Evolutionary conservation across 805 yeast genomes (phyloP), one percentile per base, ranked within the genome.

Genomic region (Vanderwaltozyma tropicalis): DNA sequence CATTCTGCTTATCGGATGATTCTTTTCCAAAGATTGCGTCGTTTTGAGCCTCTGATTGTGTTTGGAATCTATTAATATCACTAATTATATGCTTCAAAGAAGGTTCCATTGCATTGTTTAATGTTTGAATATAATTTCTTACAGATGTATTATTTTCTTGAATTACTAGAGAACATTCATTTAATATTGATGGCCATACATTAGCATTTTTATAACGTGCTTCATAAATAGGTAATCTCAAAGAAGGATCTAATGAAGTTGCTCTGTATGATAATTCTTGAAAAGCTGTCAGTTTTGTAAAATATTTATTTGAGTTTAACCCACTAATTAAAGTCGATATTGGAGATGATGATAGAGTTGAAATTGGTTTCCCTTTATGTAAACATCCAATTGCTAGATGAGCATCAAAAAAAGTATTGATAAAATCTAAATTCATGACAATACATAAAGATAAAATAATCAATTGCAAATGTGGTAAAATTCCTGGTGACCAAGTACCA

Each of bases 301-400:
- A 64, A 11, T 63, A 64, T 37, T 66, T 68, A 20, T 59, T 53
- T 27, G 78, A 77, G 34, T 69, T 68, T 42, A 82, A 65, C 0
- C 89, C 89, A 5, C 78, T 67, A 12, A 81, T 56, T 28, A 82
- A 60, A 1, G 87, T 78, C 37, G 70, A 72, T 36, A 78, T 63
- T 8, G 85, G 87, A 0, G 78, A 61, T 12, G 81, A 69, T 24
- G 74, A 70, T n/a, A 72, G 57, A 31, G 80, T 42, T 2, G 63
- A 72, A 6, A 82, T 66, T 15, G 83, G 74, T 41, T 72, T 74
- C 17, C 73, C 75, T 34, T 79, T 77, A 47, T 77, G 80, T 35
- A 82, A 52, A 54, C 89, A 81, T 2, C 92, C 89, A 44, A 80
- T 69, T n/a, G 79, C 69, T 40, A 83, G 69, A 52, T 79, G 81